Conservation (phyloP, 495 filamentous ascomycete species). For the Aspergillus haitiensis region DNA sequence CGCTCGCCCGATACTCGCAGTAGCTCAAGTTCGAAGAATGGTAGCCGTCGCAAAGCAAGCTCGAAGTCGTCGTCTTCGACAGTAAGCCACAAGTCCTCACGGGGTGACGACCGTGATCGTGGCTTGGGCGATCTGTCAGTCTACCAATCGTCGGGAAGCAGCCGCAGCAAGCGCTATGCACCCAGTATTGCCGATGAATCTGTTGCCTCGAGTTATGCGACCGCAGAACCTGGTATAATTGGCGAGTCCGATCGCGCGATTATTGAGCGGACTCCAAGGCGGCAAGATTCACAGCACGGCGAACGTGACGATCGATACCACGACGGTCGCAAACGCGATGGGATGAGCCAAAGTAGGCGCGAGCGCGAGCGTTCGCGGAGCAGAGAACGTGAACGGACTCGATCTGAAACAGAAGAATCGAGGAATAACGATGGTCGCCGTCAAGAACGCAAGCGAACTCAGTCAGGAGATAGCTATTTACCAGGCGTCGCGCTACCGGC, state of each 20-base stretch:
- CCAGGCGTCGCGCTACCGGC: slow-evolving; percentile 27
- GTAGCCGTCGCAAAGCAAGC: slow-evolving; percentile 35
- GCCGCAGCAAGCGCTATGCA: slow-evolving; percentile 38
- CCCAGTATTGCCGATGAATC: slow-evolving; percentile 47
- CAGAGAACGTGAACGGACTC: slow-evolving; percentile 36
- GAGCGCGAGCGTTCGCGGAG: slow-evolving; percentile 36
- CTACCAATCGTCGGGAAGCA: slow-evolving; percentile 40
- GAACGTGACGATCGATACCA: slow-evolving; percentile 24
- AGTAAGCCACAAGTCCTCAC: slow-evolving; percentile 51
- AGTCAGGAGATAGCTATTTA: slow-evolving; percentile 37
- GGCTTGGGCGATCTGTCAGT: slow-evolving; percentile 42
- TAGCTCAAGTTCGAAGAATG: slow-evolving; percentile 36
- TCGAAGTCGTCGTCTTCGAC: slow-evolving; percentile 35
- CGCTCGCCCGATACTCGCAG: slow-evolving; percentile 43
- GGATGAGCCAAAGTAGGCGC: slow-evolving; percentile 33
- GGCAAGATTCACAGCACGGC: slow-evolving; percentile 30
- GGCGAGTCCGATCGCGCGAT: slow-evolving; percentile 32
- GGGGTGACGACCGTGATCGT: slow-evolving; percentile 57
- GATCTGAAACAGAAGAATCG: slow-evolving; percentile 27
- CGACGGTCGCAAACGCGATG: slow-evolving; percentile 32
- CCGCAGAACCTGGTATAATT: slow-evolving; percentile 44
- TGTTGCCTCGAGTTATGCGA: slow-evolving; percentile 55
- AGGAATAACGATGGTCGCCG: slow-evolving; percentile 33
- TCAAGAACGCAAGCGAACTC: slow-evolving; percentile 35
- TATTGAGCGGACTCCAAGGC: slow-evolving; percentile 36